phyloP scores from a whole-genome alignment of 805 yeast species.

The Candida chilensis region DNA sequence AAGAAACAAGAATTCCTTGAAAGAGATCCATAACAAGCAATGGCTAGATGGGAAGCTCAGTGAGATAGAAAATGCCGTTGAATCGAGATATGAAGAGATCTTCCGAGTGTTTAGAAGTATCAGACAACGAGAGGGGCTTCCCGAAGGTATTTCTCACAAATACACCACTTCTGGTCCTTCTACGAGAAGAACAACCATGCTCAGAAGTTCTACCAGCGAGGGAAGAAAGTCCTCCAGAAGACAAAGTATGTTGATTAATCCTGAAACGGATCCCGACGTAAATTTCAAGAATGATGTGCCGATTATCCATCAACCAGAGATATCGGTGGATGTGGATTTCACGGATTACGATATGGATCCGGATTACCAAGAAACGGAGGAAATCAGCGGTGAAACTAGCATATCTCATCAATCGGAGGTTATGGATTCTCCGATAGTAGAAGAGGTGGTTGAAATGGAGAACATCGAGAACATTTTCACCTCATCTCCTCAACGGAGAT shows the following conservation, averaged over 20 bases:
- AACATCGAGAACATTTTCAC: background rate
- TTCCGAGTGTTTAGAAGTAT: slow-evolving; percentile 28
- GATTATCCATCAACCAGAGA: too few species aligned
- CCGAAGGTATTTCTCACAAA: slow-evolving; percentile 5
- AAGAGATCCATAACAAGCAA: slow-evolving; percentile 14
- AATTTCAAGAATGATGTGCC: background rate
- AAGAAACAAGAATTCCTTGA: slow-evolving; percentile 21
- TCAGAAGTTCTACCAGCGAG: slow-evolving; percentile 11
- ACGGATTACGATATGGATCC: background rate
- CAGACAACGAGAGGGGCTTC: slow-evolving; percentile 29
- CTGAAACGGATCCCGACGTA: background rate
- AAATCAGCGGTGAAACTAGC: too few species aligned
- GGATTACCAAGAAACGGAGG: background rate
- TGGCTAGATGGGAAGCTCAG: slow-evolving; percentile 25
- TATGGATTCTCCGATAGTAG: background rate
- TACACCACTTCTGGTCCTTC: background rate
- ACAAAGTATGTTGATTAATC: slow-evolving; percentile 23
- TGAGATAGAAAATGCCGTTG: slow-evolving; percentile 29
- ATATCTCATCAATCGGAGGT: too few species aligned
- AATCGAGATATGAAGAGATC: slow-evolving; percentile 34
- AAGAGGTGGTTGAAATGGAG: background rate
- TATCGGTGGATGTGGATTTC: too few species aligned
- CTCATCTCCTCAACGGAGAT: too few species aligned
- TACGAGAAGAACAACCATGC: slow-evolving; percentile 1
- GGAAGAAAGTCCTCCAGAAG: slow-evolving; percentile 28